Conservation (phyloP, 2,329 filamentous ascomycete genomes). For the Monosporascus sp. region DNA sequence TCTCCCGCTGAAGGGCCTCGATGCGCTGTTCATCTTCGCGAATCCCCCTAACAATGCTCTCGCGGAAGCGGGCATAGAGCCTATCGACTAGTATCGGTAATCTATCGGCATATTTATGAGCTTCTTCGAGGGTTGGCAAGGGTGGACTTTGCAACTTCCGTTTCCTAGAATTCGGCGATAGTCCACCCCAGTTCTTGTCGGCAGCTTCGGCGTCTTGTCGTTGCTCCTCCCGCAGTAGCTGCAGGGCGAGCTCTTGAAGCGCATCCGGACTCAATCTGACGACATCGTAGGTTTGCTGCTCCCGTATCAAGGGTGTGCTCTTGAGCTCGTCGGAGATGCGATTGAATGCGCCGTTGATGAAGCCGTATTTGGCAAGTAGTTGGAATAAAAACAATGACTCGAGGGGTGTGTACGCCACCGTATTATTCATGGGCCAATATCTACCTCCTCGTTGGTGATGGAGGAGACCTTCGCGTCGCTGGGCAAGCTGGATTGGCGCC, state of each 20-base stretch:
- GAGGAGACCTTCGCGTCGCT: constrained; percentile 50
- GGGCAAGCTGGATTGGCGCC: constrained; percentile 51
- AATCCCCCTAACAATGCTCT: constrained; percentile 64
- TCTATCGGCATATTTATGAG: constrained; percentile 59
- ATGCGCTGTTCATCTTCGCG: constrained; percentile 68
- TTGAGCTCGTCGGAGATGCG: constrained; percentile 70
- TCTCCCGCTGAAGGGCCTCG: constrained; percentile 59
- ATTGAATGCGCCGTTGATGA: constrained; percentile 60
- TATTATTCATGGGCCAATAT: constrained; percentile 51
- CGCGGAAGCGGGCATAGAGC: constrained; percentile 70
- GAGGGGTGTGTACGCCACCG: constrained; percentile 71
- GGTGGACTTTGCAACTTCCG: constrained; percentile 66
- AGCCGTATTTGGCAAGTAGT: constrained; percentile 64
- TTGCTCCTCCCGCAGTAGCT: constrained; percentile 69
- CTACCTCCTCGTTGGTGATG: constrained; percentile 48
- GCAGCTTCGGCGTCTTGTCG: constrained; percentile 42
- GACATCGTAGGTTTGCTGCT: constrained; percentile 66
- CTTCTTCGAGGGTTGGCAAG: constrained; percentile 60
- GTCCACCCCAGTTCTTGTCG: constrained; percentile 38
- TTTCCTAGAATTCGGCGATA: constrained; percentile 60
- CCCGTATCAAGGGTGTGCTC: constrained; percentile 66
- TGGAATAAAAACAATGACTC: constrained; percentile 85
- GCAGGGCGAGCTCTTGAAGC: constrained; percentile 72
- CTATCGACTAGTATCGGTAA: constrained; percentile 66
- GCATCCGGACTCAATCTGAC: constrained; percentile 71